A percentile compares a stretch with the other conserved stretches of the same genome.
Evolutionary conservation across 2,329 filamentous ascomycete genomes (phyloP).

Genomic region (Parasarocladium wereldwijsianum): DNA sequence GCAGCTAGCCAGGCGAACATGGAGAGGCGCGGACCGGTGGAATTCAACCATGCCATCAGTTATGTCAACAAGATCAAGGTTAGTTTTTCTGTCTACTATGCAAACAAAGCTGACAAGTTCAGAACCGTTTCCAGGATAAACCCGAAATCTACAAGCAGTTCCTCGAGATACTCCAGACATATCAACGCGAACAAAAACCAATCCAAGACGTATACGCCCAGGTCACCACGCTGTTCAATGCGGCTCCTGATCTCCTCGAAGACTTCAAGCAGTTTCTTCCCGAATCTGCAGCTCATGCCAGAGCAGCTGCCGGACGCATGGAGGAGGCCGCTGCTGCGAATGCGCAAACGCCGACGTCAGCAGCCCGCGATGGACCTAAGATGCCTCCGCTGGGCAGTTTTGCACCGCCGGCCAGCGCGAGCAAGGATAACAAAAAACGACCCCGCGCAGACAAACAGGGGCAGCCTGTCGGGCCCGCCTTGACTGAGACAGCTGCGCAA

Average conservation of each 20-base stretch:
- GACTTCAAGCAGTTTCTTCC: constrained; percentile 98
- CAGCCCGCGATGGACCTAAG: constrained; percentile 48
- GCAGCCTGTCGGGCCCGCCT: constrained; percentile 30
- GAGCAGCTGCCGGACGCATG: constrained; percentile 37
- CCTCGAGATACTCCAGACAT: constrained; percentile 92
- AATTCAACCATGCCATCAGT: constrained; percentile 98
- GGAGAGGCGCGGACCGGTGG: constrained; percentile 85
- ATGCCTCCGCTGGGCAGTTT: constrained; percentile 95
- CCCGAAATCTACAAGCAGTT: constrained; percentile 99
- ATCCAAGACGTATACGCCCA: constrained; percentile 98
- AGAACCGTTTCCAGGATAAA: constrained; percentile 94
- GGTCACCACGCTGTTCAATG: constrained; percentile 85
- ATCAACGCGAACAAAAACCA: constrained; percentile 93
- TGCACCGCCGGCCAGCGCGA: constrained; percentile 64
- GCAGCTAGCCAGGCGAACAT: constrained; percentile 44
- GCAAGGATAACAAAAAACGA: constrained; percentile 84
- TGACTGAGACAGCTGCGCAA: constrained; percentile 26
- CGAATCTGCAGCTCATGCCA: constrained; percentile 53
- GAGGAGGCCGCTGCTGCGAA: constrained; percentile 38
- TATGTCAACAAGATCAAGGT: constrained; percentile 99
- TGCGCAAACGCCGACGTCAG: constrained; percentile 33
- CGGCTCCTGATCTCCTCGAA: constrained; percentile 84
- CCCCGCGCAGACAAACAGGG: constrained; percentile 45
- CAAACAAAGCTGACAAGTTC: constrained; percentile 6
- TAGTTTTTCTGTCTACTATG: constrained; percentile 15